Evolutionary conservation across 306 rosid species (phyloP), one percentile per base, ranked within the genome.

Genomic region (Sesbania bispinosa): DNA sequence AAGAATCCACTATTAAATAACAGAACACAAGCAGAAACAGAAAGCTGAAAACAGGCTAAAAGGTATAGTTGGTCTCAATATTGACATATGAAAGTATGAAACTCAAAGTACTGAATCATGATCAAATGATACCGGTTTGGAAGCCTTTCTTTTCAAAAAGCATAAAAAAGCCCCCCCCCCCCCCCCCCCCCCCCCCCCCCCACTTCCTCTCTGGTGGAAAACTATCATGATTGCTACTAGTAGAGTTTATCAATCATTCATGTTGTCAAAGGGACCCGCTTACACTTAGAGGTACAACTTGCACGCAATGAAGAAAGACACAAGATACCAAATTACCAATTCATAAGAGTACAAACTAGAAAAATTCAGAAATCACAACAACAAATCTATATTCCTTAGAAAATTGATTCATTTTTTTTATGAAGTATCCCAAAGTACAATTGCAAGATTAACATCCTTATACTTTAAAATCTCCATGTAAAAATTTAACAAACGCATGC

Each of bases 331-430:
- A 35, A 4, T 65, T 3, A 62, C 8, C 53, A 69, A 62, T 13
- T 29, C 35, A 71, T 19, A 43, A 15, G 48, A 69, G 62, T 3
- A n/a, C n/a, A n/a, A n/a, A n/a, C n/a, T n/a, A 39, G 2, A 2
- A 26, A 35, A 66, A 55, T 20, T 29, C 30, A 47, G 30, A 11
- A 51, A 76, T 36, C 7, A 6, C 39, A 35, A 27, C 30, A 39
- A 64, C 52, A 21, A 55, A 71, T 33, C 11, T 6, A 58, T 65
- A 18, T 57, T 7, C 53, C 38, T 48, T 3, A 2, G 15, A 81
- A 71, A 65, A 50, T 21, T 65, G 52, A 19, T 59, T 59, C 47
- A 59, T 59, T 81, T 71, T 39, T n/a, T n/a, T n/a, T 77, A 47
- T 71, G 62, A 59, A 66, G 73, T 59, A 57, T 63, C 43, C 77